phyloP scores from a whole-genome alignment of 192 early-diverging fungal species.

The Podila clonocystis region DNA sequence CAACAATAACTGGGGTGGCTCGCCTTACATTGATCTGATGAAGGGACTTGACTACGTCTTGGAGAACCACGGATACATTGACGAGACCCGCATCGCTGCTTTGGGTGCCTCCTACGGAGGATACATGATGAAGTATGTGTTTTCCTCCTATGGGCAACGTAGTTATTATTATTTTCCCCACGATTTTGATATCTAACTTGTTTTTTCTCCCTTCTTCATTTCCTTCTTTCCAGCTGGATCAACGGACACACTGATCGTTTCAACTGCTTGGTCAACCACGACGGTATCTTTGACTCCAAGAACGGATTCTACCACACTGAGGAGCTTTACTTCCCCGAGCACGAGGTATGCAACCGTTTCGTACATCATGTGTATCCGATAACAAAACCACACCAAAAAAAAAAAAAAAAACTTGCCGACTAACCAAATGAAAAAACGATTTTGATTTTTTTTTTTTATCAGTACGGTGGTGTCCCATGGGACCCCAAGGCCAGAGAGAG shows the following conservation, averaged over 20 bases:
- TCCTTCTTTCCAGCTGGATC: constrained; percentile 62
- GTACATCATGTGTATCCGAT: too few species aligned
- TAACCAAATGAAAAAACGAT: too few species aligned
- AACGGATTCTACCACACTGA: constrained; percentile 77
- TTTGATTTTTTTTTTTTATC: background rate
- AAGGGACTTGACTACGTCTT: constrained; percentile 73
- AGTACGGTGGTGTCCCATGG: constrained; percentile 74
- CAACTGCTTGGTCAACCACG: constrained; percentile 74
- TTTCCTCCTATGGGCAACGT: background rate
- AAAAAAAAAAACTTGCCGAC: background rate
- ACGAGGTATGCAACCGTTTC: constrained; percentile 58
- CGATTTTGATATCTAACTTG: background rate
- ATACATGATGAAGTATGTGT: constrained; percentile 74
- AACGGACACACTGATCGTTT: constrained; percentile 79
- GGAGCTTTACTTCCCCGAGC: constrained; percentile 84
- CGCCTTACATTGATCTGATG: constrained; percentile 81
- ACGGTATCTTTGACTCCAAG: constrained; percentile 74
- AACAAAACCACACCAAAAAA: too few species aligned
- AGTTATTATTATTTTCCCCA: background rate
- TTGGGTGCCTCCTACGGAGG: constrained; percentile 85
- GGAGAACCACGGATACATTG: constrained; percentile 63
- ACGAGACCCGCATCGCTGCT: constrained; percentile 63
- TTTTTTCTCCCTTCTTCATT: background rate
- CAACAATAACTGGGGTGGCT: constrained; percentile 76
- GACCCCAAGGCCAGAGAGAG: constrained; percentile 52